Base-by-base conservation (phyloP, 2,329 filamentous ascomycete genomes). In the Eutypa lata region DNA sequence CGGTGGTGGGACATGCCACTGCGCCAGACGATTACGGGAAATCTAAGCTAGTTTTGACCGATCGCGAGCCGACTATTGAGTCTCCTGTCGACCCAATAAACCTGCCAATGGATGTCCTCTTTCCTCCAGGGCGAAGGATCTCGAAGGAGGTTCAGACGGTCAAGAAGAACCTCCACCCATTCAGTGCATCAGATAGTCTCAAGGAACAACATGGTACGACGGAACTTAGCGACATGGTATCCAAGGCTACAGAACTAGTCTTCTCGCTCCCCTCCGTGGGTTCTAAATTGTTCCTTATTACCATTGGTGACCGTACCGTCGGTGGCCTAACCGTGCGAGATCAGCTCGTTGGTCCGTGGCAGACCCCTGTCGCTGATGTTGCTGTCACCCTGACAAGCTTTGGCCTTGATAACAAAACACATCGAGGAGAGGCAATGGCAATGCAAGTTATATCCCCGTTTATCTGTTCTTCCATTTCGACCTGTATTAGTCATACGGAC, bases 201-300 rank as follows among this genome's bases (percentile, higher is more conserved):
- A 38, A 38, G 35, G 35, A 38, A 14, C 13, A 38, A 14, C n/a
- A 38, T 14, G 35, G 35, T 4, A 38, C 13, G 6, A 18, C 35
- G n/a, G n/a, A 18, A 6, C 35, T 42, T 31, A 54, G 53, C 3
- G 86, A 77, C 4, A 65, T 83, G 31, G 65, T 84, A 28, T 72
- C 69, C 24, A 76, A 92, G 70, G 91, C 93, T 16, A 83, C 90
- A 1, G 84, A 91, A 61, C 80, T 91, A 56, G 91, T 97, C 2
- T 84, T 97, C 51, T 84, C 84, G 48, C 78, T 97, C 49, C 93
- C 94, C 19, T 83, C 92, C 1, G 94, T 97, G 21, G 93, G 91
- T n/a, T 97, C 92, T 21, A 97, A 97, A 73, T 91, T 88, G 21
- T 99, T 97, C 77, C 79, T 99, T 37, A 97, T 99, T 66, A 97